These are phyloP conservation scores for Nigrograna mackinnonii DNA, from an alignment of 2,329 filamentous ascomycete genomes.

Conservation along the genomic window DNA sequence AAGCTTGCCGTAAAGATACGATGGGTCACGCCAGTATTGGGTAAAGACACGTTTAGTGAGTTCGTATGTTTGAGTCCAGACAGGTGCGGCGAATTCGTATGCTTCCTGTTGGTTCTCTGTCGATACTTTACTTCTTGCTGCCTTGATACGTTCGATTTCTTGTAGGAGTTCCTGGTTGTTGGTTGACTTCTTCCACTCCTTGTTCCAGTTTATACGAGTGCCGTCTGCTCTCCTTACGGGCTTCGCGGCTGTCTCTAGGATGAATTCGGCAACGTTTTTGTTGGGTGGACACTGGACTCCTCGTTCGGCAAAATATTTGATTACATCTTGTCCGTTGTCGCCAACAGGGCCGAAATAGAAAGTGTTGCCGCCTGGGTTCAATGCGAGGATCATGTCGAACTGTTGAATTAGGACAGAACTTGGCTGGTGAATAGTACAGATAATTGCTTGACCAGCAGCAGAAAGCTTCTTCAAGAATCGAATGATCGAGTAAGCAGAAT, in stretches of 20 bases:
- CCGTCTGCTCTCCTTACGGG: conserved; percentile 57
- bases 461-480: conserved; percentile 70
- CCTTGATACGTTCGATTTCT: conserved; percentile 69
- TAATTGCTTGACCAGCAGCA: conserved; percentile 68
- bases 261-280: conserved; percentile 70
- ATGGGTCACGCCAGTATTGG: conserved; percentile 76
- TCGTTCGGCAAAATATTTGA: conserved; percentile 69
- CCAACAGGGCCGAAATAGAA: conserved; percentile 77
- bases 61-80: conserved; percentile 64
- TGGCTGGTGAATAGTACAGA: conserved; percentile 76
- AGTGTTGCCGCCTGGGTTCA: conserved; percentile 70
- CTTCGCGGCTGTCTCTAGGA: conserved; percentile 67
- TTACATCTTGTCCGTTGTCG: conserved; percentile 65
- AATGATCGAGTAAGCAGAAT: conserved; percentile 70
- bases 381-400: conserved; percentile 73
- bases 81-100: conserved; percentile 68
- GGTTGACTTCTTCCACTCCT: conserved; percentile 71
- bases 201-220: conserved; percentile 69
- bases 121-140: conserved; percentile 57
- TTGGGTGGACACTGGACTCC: conserved; percentile 68
- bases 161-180: conserved; percentile 62
- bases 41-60: conserved; percentile 72
- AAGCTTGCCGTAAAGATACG: conserved; percentile 76
- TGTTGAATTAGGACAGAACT: conserved; percentile 70
- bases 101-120: conserved; percentile 21